A percentile compares a stretch with the other conserved stretches of the same genome.
Evolutionary conservation across 2,329 filamentous ascomycete species (phyloP).

Genomic region (Colletotrichum spinosum): DNA sequence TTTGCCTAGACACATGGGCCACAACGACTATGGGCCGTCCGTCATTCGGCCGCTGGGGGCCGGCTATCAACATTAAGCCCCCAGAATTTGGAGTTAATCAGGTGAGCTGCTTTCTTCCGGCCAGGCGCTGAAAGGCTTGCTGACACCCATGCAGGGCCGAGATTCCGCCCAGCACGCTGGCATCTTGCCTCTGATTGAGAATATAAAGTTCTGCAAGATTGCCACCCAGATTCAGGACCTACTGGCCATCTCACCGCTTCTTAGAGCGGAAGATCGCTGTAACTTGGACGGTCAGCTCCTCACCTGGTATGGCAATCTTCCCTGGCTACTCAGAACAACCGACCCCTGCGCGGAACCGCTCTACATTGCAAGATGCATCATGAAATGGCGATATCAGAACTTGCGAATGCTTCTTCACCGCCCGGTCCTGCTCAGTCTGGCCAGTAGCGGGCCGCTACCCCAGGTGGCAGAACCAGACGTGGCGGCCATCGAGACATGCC

Average conservation of each 20-base stretch:
- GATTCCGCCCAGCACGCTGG: conserved; percentile 71
- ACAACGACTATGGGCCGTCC: conserved; percentile 77
- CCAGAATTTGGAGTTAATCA: conserved; percentile 66
- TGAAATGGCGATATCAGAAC: conserved; percentile 87
- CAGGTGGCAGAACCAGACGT: conserved; percentile 71
- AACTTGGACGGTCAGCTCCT: conserved; percentile 76
- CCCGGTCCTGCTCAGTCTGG: conserved; percentile 76
- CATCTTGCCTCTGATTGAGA: conserved; percentile 78
- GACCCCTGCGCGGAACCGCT: conserved; percentile 79
- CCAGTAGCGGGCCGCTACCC: conserved; percentile 62
- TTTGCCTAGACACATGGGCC: conserved; percentile 81
- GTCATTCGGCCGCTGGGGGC: conserved; percentile 75
- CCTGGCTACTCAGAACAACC: conserved; percentile 71
- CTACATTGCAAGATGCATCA: conserved; percentile 76
- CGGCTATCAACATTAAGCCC: conserved; percentile 73
- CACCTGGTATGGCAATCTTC: conserved; percentile 78
- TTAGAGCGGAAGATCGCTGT: conserved; percentile 74
- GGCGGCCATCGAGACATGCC: conserved; percentile 75
- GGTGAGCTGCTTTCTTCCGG: conserved; percentile 33
- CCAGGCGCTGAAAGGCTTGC: neutral
- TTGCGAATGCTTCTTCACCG: conserved; percentile 81
- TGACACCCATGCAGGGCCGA: conserved; percentile 42
- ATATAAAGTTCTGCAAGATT: conserved; percentile 83
- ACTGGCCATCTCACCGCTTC: conserved; percentile 75
- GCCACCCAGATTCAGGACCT: conserved; percentile 82